Evolutionary conservation across 306 rosid genomes (phyloP).

Genomic region (Neltuma alba): DNA sequence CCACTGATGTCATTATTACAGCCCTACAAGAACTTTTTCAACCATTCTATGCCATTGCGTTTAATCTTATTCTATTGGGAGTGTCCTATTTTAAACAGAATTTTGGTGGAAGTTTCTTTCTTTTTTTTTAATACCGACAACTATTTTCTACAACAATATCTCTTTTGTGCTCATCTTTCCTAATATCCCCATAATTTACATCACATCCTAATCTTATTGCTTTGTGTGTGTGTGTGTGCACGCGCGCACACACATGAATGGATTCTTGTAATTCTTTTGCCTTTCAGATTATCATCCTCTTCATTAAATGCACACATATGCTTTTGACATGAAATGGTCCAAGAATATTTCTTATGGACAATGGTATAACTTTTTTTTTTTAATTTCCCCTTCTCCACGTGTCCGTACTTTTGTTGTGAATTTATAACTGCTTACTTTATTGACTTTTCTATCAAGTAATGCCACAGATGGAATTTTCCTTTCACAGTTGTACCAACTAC

Average conservation of each 20-base stretch:
- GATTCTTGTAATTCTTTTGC: constrained; percentile 4
- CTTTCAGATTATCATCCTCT: constrained; percentile 1
- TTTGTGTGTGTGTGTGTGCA: too few species aligned
- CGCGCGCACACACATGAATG: neutral
- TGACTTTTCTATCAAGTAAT: constrained; percentile 97
- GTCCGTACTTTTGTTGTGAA: constrained; percentile 35
- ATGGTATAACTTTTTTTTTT: constrained; percentile 27
- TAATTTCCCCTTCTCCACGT: neutral
- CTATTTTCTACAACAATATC: neutral
- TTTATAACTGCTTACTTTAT: constrained; percentile 47
- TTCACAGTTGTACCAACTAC: constrained; percentile 99
- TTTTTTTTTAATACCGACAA: neutral
- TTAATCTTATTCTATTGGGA: constrained; percentile 10
- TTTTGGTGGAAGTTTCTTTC: neutral
- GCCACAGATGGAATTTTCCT: constrained; percentile 99
- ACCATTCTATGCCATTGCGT: neutral
- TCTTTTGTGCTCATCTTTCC: constrained; percentile 3
- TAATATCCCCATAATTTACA: neutral
- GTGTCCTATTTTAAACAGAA: neutral
- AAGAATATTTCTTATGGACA: constrained; percentile 19
- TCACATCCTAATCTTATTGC: neutral
- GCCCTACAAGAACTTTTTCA: neutral
- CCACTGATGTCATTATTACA: neutral
- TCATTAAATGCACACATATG: constrained; percentile 13
- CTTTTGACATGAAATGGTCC: constrained; percentile 7